Conservation (phyloP, 176 grass and related monocot species). For the Raddia distichophylla region DNA sequence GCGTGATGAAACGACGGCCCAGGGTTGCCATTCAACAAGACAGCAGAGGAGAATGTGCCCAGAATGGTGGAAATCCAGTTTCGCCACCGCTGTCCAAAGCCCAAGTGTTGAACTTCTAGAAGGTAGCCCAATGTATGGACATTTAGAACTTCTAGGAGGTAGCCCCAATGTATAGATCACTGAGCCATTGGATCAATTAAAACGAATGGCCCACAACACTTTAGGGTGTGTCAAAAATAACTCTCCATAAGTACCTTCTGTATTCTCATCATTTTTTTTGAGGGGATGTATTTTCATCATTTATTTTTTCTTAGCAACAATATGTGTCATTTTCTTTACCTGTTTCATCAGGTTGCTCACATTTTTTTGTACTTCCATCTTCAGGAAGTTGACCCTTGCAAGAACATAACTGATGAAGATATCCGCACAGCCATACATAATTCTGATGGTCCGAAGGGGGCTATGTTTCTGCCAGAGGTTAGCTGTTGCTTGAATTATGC, state of each 20-base stretch:
- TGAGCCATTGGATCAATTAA: no score
- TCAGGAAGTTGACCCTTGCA: conserved; percentile 94
- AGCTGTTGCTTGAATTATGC: conserved; percentile 26
- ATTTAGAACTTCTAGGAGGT: no score
- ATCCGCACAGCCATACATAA: conserved; percentile 84
- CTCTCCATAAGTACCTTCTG: not conserved
- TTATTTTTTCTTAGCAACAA: conserved; percentile 16
- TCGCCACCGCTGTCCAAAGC: no score
- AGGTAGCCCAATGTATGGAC: no score
- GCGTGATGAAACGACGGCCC: no score
- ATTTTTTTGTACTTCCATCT: conserved; percentile 37
- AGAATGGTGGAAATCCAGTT: no score
- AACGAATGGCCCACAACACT: no score
- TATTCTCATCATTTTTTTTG: conserved; percentile 21
- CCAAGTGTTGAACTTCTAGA: no score
- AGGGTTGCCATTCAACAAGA: no score
- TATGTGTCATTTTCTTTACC: not conserved
- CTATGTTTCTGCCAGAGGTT: conserved; percentile 96
- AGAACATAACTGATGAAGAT: conserved; percentile 86
- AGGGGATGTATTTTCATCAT: conserved; percentile 1
- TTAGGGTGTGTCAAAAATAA: no score
- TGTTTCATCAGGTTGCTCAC: conserved; percentile 20
- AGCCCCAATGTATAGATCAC: no score
- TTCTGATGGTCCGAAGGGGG: conserved; percentile 75
- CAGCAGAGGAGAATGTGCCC: no score